A percentile compares a stretch with the other conserved stretches of the same genome.
These are phyloP conservation scores for Drechslerella coelobrocha DNA, from an alignment of 2,329 filamentous ascomycete genomes.

Conservation along the genomic window DNA sequence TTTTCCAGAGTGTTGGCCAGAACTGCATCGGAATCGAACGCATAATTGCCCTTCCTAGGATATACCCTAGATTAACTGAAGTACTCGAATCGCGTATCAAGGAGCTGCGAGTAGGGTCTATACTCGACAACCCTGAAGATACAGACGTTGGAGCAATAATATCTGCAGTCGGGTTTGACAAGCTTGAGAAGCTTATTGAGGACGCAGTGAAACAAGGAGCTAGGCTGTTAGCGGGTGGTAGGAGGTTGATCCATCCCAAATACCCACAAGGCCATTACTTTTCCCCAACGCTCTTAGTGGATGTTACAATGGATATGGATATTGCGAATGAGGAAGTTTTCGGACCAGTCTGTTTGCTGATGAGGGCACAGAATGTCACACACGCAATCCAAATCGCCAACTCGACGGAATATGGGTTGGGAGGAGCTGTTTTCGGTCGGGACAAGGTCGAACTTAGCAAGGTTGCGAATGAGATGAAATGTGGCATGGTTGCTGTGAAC, in stretches of 20 bases:
- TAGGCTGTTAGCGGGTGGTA: conserved; percentile 79
- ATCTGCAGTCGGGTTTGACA: conserved; percentile 75
- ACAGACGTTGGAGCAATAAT: conserved; percentile 91
- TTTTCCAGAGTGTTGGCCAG: conserved; percentile 93
- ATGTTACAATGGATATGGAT: conserved; percentile 83
- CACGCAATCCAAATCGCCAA: conserved; percentile 82
- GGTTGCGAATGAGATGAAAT: conserved; percentile 73
- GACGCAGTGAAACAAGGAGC: conserved; percentile 82
- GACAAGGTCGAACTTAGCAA: conserved; percentile 68
- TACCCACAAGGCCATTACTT: conserved; percentile 89
- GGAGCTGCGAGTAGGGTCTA: conserved; percentile 76
- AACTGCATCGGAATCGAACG: conserved; percentile 98
- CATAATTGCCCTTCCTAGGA: conserved; percentile 77
- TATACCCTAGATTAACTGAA: conserved; percentile 75
- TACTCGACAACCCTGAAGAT: conserved; percentile 64
- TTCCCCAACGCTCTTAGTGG: conserved; percentile 83
- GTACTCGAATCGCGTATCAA: conserved; percentile 76
- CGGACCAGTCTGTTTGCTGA: conserved; percentile 84
- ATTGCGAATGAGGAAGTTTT: conserved; percentile 94
- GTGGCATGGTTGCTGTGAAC: conserved; percentile 93
- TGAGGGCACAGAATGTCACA: conserved; percentile 72
- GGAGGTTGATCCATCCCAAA: conserved; percentile 72
- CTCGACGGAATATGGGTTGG: conserved; percentile 81
- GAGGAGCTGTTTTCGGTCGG: conserved; percentile 83
- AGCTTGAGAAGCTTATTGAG: conserved; percentile 76